Evolutionary conservation across 495 filamentous ascomycete species (phyloP).

Genomic region (Letharia lupina): DNA sequence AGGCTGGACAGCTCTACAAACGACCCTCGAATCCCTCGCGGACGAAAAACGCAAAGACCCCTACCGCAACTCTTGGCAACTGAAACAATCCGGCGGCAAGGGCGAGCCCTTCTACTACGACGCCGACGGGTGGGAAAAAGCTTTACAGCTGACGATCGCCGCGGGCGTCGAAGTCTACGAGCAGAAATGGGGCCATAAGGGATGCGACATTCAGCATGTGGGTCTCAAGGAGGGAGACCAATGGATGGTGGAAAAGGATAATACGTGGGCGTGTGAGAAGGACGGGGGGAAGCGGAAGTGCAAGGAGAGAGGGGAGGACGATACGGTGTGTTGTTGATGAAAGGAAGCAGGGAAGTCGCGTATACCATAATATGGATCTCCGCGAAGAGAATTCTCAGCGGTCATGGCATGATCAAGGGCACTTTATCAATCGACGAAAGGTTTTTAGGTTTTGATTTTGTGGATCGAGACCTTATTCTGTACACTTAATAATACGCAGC

Average conservation of each 20-base stretch:
- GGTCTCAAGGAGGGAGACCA: conserved; percentile 41
- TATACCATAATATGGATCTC: background rate
- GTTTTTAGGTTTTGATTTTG: background rate
- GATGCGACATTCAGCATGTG: conserved; percentile 40
- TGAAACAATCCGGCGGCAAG: conserved; percentile 45
- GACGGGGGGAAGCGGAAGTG: background rate
- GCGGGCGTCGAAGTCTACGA: conserved; percentile 43
- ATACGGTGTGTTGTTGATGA: background rate
- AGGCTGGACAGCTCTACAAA: conserved; percentile 20
- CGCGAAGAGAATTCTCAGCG: background rate
- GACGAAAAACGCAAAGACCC: conserved; percentile 25
- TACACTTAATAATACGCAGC: background rate
- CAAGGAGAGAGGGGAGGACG: conserved; percentile 13
- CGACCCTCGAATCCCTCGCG: conserved; percentile 38
- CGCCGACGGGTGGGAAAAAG: conserved; percentile 43
- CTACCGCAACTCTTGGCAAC: conserved; percentile 54
- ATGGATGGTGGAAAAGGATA: conserved; percentile 41
- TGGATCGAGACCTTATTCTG: background rate
- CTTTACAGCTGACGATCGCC: conserved; percentile 44
- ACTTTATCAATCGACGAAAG: background rate
- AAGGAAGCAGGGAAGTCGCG: background rate
- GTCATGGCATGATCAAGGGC: background rate
- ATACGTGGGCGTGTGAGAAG: conserved; percentile 7
- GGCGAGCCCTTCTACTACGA: conserved; percentile 56
- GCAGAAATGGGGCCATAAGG: conserved; percentile 51